phyloP scores from a whole-genome alignment of 106 monocot genomes.

The Dendrobium huoshanense region DNA sequence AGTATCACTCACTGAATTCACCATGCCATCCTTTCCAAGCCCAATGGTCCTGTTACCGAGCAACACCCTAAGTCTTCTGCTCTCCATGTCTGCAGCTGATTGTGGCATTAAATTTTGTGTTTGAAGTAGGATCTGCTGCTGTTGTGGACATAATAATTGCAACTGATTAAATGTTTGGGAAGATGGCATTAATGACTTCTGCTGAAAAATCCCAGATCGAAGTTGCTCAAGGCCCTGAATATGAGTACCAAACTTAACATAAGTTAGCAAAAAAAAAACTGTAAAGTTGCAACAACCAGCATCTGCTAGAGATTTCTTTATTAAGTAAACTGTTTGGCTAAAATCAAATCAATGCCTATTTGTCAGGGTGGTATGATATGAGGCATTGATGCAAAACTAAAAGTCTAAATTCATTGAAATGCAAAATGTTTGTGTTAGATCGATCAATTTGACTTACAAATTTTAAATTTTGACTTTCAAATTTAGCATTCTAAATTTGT shows the following conservation, averaged over 20 bases:
- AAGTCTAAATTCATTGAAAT: too few relatives aligned
- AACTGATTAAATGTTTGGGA: constrained; percentile 57
- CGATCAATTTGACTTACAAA: too few relatives aligned
- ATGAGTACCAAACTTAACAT: background rate
- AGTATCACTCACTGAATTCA: constrained; percentile 35
- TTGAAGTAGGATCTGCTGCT: constrained; percentile 41
- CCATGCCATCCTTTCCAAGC: constrained; percentile 47
- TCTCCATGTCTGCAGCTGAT: constrained; percentile 56
- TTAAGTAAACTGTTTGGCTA: too few relatives aligned
- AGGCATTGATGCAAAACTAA: too few relatives aligned
- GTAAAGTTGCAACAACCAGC: too few relatives aligned
- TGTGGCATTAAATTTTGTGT: constrained; percentile 35
- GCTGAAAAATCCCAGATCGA: constrained; percentile 51
- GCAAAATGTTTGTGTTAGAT: too few relatives aligned
- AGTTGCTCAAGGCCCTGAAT: constrained; percentile 53
- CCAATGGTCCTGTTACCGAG: constrained; percentile 45
- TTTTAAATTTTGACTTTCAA: too few relatives aligned
- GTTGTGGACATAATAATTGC: constrained; percentile 53
- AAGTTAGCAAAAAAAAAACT: background rate
- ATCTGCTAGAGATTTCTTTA: too few relatives aligned
- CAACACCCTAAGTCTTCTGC: constrained; percentile 54
- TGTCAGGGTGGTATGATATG: too few relatives aligned
- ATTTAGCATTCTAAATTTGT: too few relatives aligned
- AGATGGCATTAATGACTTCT: constrained; percentile 57
- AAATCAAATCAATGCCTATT: too few relatives aligned